Evolutionary conservation across 495 filamentous ascomycete genomes (phyloP).

Genomic region (Talaromyces nanjingensis): DNA sequence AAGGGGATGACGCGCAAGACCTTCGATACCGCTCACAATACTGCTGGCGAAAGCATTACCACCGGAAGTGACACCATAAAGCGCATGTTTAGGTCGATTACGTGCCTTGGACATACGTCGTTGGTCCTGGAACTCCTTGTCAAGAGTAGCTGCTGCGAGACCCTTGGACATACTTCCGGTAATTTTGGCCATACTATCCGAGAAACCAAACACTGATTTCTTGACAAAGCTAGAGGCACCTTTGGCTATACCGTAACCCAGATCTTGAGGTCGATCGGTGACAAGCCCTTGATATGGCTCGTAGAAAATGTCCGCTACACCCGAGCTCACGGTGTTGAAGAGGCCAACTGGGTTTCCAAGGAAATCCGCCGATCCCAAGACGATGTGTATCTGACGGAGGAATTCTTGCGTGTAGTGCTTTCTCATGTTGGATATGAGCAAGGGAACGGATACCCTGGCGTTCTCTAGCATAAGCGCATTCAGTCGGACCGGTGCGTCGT

Average conservation of each 20-base stretch:
- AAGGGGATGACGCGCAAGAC: slow-evolving; percentile 84
- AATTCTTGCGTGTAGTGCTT: slow-evolving; percentile 95
- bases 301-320: slow-evolving; percentile 96
- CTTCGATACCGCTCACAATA: slow-evolving; percentile 87
- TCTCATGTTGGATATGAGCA: slow-evolving; percentile 75
- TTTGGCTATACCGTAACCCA: slow-evolving; percentile 91
- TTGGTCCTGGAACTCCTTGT: slow-evolving; percentile 97
- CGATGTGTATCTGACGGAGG: slow-evolving; percentile 91
- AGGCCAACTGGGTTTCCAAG: slow-evolving; percentile 96
- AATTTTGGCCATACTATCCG: slow-evolving; percentile 91
- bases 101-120: slow-evolving; percentile 87
- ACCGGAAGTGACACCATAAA: slow-evolving; percentile 92
- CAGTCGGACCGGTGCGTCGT: slow-evolving; percentile 87
- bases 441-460: slow-evolving; percentile 78
- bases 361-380: slow-evolving; percentile 95
- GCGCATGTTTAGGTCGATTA: slow-evolving; percentile 91
- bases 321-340: slow-evolving; percentile 97
- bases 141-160: slow-evolving; percentile 86
- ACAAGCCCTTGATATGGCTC: slow-evolving; percentile 90
- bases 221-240: slow-evolving; percentile 96
- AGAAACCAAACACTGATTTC: slow-evolving; percentile 95
- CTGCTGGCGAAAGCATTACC: slow-evolving; percentile 91
- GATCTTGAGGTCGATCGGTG: slow-evolving; percentile 86
- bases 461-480: slow-evolving; percentile 95
- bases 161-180: slow-evolving; percentile 96